These are phyloP conservation scores for Lyophyllum atratum DNA, from an alignment of 768 basidiomycete species.

Conservation along the genomic window DNA sequence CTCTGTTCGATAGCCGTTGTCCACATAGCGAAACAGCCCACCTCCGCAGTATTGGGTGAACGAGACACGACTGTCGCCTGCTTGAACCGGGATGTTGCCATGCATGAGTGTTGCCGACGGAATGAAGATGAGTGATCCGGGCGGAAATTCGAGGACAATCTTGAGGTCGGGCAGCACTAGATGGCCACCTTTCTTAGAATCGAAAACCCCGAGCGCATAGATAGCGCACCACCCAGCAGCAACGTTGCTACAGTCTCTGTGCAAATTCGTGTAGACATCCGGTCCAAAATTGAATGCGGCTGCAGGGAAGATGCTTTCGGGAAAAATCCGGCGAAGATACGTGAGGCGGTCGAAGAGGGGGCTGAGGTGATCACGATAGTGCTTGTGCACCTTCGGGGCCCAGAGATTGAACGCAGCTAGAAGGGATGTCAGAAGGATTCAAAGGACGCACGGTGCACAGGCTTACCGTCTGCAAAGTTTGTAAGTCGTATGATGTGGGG, in stretches of 20 bases:
- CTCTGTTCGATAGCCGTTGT: constrained; percentile 6
- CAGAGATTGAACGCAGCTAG: not conserved
- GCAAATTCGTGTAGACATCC: not conserved
- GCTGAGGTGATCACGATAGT: not conserved
- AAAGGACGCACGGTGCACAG: not conserved
- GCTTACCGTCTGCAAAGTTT: not conserved
- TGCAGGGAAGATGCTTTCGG: not conserved
- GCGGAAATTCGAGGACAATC: constrained; percentile 7
- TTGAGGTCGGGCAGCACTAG: not conserved
- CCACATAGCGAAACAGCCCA: constrained; percentile 3
- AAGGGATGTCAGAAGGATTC: not conserved
- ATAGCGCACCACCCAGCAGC: not conserved
- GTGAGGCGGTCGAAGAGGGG: too few species aligned
- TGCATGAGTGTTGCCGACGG: constrained; percentile 7
- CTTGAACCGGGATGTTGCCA: not conserved
- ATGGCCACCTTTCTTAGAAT: not conserved
- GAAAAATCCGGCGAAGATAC: not conserved
- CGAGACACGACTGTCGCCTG: too few species aligned
- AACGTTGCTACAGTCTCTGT: not conserved
- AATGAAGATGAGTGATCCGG: constrained; percentile 3
- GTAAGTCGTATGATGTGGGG: not conserved
- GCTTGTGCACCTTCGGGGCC: not conserved
- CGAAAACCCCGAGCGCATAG: not conserved
- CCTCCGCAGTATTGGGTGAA: constrained; percentile 4
- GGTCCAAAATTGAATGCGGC: not conserved